Percentiles rank a stretch among this genome's conserved stretches.
Evolutionary conservation across 2,329 filamentous ascomycete species (phyloP).

Genomic region (Diaporthe sp.): DNA sequence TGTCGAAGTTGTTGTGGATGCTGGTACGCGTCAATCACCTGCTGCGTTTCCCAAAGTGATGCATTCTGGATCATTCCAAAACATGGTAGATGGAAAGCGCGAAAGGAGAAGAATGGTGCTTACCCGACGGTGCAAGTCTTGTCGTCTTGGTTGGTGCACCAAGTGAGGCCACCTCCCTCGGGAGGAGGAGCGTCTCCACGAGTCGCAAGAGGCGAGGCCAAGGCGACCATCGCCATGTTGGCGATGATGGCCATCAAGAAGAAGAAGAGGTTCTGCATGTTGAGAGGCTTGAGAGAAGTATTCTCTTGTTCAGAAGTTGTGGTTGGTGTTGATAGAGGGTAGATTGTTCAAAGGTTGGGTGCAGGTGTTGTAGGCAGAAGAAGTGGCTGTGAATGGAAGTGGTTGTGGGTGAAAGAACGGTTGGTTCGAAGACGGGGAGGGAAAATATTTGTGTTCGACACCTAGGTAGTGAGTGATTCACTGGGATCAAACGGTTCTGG

Average conservation of each 20-base stretch:
- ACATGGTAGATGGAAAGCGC: no score
- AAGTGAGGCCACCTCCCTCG: neutral
- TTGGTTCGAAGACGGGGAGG: neutral
- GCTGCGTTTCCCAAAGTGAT: no score
- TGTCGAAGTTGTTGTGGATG: slow-evolving; percentile 29
- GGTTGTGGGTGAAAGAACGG: neutral
- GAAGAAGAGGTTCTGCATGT: slow-evolving; percentile 7
- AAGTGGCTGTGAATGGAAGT: neutral
- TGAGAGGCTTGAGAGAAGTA: neutral
- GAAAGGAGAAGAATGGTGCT: neutral
- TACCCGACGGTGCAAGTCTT: slow-evolving; percentile 3
- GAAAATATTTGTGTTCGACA: neutral
- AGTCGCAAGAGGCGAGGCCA: neutral
- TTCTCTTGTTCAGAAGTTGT: neutral
- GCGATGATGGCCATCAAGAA: neutral
- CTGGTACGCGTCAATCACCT: neutral
- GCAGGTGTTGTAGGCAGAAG: neutral
- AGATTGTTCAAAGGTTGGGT: neutral
- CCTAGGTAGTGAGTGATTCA: neutral
- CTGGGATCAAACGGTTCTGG: neutral
- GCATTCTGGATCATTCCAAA: no score
- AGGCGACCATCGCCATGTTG: neutral
- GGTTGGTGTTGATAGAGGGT: neutral
- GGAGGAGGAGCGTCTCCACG: slow-evolving; percentile 19
- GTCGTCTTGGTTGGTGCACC: neutral